Base-by-base conservation (phyloP, 805 yeast species). In the Saturnispora sanitii region DNA sequence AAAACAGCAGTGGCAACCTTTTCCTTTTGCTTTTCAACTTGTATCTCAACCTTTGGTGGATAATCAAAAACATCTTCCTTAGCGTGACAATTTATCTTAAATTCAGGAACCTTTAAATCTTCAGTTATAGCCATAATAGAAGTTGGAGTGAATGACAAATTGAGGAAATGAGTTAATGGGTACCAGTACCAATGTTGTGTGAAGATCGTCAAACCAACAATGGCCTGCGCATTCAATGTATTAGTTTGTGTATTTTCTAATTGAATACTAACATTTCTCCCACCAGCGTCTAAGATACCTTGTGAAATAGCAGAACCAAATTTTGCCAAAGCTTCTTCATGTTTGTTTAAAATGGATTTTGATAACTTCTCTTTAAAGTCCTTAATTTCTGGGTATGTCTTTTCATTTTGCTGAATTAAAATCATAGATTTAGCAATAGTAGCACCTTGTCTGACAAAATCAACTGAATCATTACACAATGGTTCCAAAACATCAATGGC, bases 231-330 rank as follows among this genome's bases (percentile, higher is more conserved):
- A 62, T 92, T 90, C 49, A 92, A 71, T 17, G 95, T 86, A 45
- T 87, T 94, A 31, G 95, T 86, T 50, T 87, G 88, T 19, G 78
- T 55, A 59, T 88, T 85, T 61, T 92, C 96, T 38, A 90, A 68
- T 51, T 82, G 82, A 49, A 92, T 87, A 0, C 97, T 87, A n/a
- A 83, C 94, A 54, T 92, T 92, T 58, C 97, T 78, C 11, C 98
- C 98, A 63, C 98, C 96, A 9, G 97, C 98, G 65, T 92, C 96
- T 58, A 92, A 79, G 48, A 92, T 90, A 61, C 98, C 98, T 66
- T 90, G 96, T 12, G 95, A 90, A 37, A 92, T 66, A 15, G 96
- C 85, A 23, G 97, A 96, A 58, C 98, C 98, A 64, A 90, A 92
- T 65, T 87, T 88, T 30, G 97, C 96, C 62, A 92, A 73, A 3